Evolutionary conservation across 2,329 filamentous ascomycete genomes (phyloP).

Genomic region (Fusarium sp.): DNA sequence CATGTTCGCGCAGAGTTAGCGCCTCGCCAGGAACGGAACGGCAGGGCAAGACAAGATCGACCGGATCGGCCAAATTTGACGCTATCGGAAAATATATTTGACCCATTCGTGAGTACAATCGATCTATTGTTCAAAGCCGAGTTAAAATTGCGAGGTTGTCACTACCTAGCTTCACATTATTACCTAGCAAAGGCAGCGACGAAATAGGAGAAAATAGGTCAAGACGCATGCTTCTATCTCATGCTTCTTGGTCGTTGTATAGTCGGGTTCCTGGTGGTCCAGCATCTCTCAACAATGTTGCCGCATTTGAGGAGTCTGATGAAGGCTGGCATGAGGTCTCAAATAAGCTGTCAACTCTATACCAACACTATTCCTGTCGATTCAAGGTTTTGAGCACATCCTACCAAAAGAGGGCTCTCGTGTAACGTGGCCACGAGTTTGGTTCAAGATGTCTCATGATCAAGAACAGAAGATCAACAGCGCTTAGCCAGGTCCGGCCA

Average conservation of each 20-base stretch:
- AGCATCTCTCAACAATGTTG: background rate
- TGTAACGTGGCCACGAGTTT: background rate
- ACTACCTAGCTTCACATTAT: background rate
- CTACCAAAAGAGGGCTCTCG: background rate
- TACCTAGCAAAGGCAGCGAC: background rate
- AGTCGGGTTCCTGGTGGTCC: background rate
- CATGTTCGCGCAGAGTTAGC: conserved; percentile 5
- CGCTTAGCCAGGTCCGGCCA: conserved; percentile 17
- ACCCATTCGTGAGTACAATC: background rate
- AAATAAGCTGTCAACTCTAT: background rate
- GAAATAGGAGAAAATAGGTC: background rate
- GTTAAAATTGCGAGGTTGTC: background rate
- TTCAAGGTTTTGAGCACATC: background rate
- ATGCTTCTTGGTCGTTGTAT: background rate
- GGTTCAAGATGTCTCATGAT: background rate
- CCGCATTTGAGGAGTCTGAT: too few species aligned
- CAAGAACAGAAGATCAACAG: background rate
- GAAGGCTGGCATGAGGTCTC: background rate
- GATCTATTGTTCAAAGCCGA: background rate
- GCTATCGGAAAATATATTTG: background rate
- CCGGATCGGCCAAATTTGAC: conserved; percentile 7
- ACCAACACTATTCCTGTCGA: background rate
- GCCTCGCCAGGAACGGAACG: conserved; percentile 20
- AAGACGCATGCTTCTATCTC: background rate
- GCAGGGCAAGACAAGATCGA: background rate